Percentiles rank a stretch among this genome's conserved stretches.
These are phyloP conservation scores for Fraxinus ornus DNA, from an alignment of 305 asterid species.

Conservation along the genomic window DNA sequence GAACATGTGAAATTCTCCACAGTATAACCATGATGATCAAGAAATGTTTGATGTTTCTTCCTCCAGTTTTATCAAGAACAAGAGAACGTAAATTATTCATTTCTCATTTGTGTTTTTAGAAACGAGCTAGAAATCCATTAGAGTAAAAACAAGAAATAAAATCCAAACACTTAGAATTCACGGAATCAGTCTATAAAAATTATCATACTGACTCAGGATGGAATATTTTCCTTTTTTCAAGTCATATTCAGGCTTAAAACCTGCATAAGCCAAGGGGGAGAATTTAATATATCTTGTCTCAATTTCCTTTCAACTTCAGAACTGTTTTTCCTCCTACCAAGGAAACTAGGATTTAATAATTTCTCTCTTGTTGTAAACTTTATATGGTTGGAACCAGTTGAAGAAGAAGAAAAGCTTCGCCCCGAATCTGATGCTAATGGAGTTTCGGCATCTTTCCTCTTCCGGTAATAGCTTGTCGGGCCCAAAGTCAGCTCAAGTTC, in stretches of 20 bases:
- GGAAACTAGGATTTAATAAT: constrained; percentile 16
- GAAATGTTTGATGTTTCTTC: background rate
- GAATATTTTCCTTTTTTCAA: constrained; percentile 6
- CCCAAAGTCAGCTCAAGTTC: constrained; percentile 49
- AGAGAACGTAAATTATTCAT: background rate
- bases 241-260: constrained; percentile 45
- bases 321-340: constrained; percentile 23
- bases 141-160: background rate
- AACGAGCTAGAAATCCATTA: constrained; percentile 11
- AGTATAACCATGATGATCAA: background rate
- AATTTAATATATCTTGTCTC: constrained; percentile 37
- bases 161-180: constrained; percentile 9
- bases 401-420: constrained; percentile 45
- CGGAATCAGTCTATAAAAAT: background rate
- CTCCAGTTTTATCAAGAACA: background rate
- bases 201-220: constrained; percentile 16
- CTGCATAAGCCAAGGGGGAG: constrained; percentile 49
- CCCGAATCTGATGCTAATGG: constrained; percentile 28
- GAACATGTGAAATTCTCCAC: background rate
- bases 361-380: constrained; percentile 12
- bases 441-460: constrained; percentile 21
- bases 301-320: constrained; percentile 31
- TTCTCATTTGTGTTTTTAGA: background rate
- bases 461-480: constrained; percentile 28
- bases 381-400: constrained; percentile 28